Evolutionary conservation across 1,284 basidiomycete species (phyloP), one percentile per base, ranked within the genome.

Genomic region (Pascua sp.): DNA sequence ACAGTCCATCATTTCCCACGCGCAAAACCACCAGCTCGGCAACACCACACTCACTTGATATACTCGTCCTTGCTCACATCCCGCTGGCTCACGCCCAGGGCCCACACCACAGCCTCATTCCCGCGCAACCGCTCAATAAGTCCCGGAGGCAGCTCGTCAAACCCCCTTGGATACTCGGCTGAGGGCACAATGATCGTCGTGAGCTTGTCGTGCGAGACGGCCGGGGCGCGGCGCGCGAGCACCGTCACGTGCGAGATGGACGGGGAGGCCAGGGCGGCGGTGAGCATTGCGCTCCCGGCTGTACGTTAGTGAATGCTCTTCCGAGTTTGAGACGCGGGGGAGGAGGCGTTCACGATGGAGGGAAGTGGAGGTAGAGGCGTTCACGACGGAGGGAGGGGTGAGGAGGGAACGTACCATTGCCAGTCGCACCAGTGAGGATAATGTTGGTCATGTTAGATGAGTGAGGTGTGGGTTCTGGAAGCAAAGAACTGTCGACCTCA

Each of bases 351-450:
- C n/a, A n/a, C n/a, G n/a, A n/a, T n/a, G n/a, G n/a, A n/a, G n/a
- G n/a, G n/a, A n/a, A 49, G 17, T 8, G 12, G 12, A 12, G 16
- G 45, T 15, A 16, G 17, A 38, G 36, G 46, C 43, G 15, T 15
- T 9, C 36, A 42, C n/a, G 15, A 41, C 43, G 37, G 47, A 10
- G n/a, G 16, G 13, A 9, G 38, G 11, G 8, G 46, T 47, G 36
- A 36, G 16, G 17, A 8, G 12, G 17, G 5, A 11, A 56, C 64
- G 39, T 18, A 68, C 67, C 62, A 45, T 65, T 71, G 17, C 69
- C 69, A 1, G 67, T 71, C 3, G 63, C 69, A 53, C 69, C 67
- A 3, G 67, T 68, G 42, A 71, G 42, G 47, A 71, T 66, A 43
- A 69, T 61, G 39, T 54, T 64, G 32, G 63, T 42, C 67, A 68